Base-by-base conservation (phyloP, 305 asterid genomes). In the Fraxinus baroniana region DNA sequence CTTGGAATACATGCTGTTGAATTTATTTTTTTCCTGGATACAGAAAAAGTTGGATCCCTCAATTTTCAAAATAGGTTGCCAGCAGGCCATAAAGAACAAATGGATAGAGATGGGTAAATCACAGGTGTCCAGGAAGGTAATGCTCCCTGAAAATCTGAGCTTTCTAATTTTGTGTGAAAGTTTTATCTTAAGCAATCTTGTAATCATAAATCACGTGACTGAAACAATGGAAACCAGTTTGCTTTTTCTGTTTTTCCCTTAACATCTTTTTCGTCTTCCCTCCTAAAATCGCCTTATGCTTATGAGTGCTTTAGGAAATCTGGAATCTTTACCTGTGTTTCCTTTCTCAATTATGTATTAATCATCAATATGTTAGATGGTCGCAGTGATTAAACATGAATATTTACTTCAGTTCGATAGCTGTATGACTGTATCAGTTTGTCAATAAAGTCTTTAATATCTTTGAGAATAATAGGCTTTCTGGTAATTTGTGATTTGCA, bases 51-150 rank as follows among this genome's bases (percentile, higher is more conserved):
- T 91, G 89, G 86, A 88, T 84, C 85, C 95, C 46, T 79, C 94
- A 46, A 87, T 91, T 78, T 92, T 80, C 90, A 91, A 92, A 89
- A 91, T 91, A 64, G 98, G 98, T 88, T 86, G 90, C 88, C 86
- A 88, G 46, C 98, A 95, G 85, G 98, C 97, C 81, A 87, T 91
- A 77, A 95, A 93, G 89, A 95, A 91, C 86, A 95, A 91, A 84
- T 95, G 98, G 98, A 89, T 95, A 39, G 97, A 89, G 86, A 89
- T 92, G 89, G 93, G 88, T 9, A 90, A 91, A 88, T 33, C 91
- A 36, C 87, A 85, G 73, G 92, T 93, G 30, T 87, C 93, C 66
- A 86, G 92, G 85, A 91, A 87, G 96, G 97, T 93, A 90, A 82
- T 78, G 36, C 85, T 79, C 77, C 79, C 84, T 76, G 71, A 82